These are phyloP conservation scores for Drechslerella coelobrocha DNA, from an alignment of 2,329 filamentous ascomycete genomes.

Conservation along the genomic window DNA sequence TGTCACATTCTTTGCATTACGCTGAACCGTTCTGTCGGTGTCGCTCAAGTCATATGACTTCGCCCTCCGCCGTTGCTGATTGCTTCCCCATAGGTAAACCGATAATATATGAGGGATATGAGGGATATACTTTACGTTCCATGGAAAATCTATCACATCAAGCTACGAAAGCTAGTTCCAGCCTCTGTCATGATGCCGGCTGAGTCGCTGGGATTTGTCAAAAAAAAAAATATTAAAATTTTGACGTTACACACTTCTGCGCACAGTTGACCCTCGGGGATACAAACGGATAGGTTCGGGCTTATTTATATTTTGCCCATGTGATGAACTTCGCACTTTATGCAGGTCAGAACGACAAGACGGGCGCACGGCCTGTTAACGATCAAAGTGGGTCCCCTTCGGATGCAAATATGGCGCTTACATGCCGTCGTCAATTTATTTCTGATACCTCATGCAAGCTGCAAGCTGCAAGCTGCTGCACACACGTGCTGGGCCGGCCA, in stretches of 20 bases:
- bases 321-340: conserved; percentile 35
- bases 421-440: conserved; percentile 50
- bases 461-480: too few relatives aligned
- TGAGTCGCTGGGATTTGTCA: conserved; percentile 34
- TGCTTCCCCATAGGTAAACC: conserved; percentile 9
- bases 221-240: too few relatives aligned
- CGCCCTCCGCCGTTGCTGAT: conserved; percentile 31
- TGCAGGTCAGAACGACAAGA: conserved; percentile 43
- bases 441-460: not conserved
- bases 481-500: not conserved
- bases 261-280: not conserved
- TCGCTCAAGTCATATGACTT: conserved; percentile 51
- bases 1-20: conserved; percentile 26
- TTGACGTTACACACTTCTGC: conserved; percentile 37
- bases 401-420: conserved; percentile 51
- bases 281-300: conserved; percentile 4
- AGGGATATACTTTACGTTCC: conserved; percentile 1
- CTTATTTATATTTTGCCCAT: conserved; percentile 41
- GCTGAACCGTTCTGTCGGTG: conserved; percentile 46
- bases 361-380: conserved; percentile 49
- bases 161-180: conserved; percentile 3
- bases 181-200: conserved; percentile 1
- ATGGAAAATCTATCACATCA: conserved; percentile 1
- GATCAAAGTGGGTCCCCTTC: conserved; percentile 30
- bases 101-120: conserved; percentile 41